Base-by-base conservation (phyloP, 768 basidiomycete genomes). In the Lentinula lateritia region DNA sequence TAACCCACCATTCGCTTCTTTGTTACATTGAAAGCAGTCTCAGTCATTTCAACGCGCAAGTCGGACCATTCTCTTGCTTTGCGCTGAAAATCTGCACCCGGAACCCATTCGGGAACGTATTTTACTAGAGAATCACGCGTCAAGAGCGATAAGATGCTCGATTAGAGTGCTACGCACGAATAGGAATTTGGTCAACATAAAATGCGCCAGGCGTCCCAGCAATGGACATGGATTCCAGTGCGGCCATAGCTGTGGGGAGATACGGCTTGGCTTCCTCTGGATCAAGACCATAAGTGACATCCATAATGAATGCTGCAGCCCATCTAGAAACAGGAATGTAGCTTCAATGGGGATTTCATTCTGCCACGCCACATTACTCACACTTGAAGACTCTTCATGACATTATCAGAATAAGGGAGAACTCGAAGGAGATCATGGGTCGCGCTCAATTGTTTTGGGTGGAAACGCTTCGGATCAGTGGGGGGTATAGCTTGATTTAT, bases 61-160 rank as follows among this genome's bases (percentile, higher is more conserved):
- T 63, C 64, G 36, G 67, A 68, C 75, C 75, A 79, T 55, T 71
- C 64, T 34, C 66, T 69, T 1, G 77, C 78, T 63, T 68, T 72
- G 39, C 58, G 41, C 65, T 79, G 74, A 70, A 80, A 79, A 2
- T 60, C 65, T 13, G 78, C 78, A 6, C 78, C 78, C 15, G 78
- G 78, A 58, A 78, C 67, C 78, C 78, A 80, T 23, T 70, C 71
- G 6, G 78, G 78, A 48, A 79, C 67, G 36, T 73, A 64, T 48
- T 69, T 69, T 62, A 80, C 78, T 79, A 42, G 10, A 39, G 12
- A 46, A 45, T n/a, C 12, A 7, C 7, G 23, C 28, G 5, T 36
- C 34, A 9, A 10, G 23, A 39, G 6, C 6, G 38, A 3, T 23
- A 18, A 20, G n/a, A 39, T 7, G 28, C 20, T 2, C 23, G 6